phyloP scores from a whole-genome alignment of 1,139 yeast species.

The Lodderomyces metapsilosis region DNA sequence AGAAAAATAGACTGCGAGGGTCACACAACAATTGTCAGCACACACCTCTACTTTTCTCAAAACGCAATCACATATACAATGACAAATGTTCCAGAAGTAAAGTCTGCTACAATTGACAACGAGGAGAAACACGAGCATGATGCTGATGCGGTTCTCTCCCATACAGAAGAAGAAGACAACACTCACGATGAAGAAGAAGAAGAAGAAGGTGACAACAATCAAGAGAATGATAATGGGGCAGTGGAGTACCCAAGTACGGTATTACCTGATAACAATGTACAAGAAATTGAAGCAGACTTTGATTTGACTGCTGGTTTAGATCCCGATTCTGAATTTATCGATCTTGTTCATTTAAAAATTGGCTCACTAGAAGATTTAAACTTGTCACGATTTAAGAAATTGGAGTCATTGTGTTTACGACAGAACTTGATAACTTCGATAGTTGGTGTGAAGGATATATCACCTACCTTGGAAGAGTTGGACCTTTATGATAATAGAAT shows the following conservation, averaged over 20 bases:
- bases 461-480: slow-evolving; percentile 64
- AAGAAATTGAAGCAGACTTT: slow-evolving; percentile 44
- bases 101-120: neutral
- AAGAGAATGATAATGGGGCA: slow-evolving; percentile 24
- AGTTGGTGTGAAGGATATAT: slow-evolving; percentile 63
- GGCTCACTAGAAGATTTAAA: slow-evolving; percentile 64
- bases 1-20: too few species aligned
- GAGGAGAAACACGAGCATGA: neutral
- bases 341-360: slow-evolving; percentile 78
- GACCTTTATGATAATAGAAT: slow-evolving; percentile 93
- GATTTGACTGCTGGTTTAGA: slow-evolving; percentile 66
- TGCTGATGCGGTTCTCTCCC: slow-evolving; percentile 7
- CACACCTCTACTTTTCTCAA: neutral
- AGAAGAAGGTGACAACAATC: slow-evolving; percentile 22
- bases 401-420: slow-evolving; percentile 70
- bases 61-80: too few species aligned
- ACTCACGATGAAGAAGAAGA: slow-evolving; percentile 21
- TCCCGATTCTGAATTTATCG: slow-evolving; percentile 65
- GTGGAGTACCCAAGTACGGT: slow-evolving; percentile 47
- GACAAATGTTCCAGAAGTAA: neutral
- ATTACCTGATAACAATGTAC: slow-evolving; percentile 54
- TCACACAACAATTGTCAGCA: neutral
- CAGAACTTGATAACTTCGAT: slow-evolving; percentile 80
- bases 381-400: slow-evolving; percentile 54
- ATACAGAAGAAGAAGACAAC: slow-evolving; percentile 18